Conservation (phyloP, 305 asterid genomes). For the Solanum hybrid region DNA sequence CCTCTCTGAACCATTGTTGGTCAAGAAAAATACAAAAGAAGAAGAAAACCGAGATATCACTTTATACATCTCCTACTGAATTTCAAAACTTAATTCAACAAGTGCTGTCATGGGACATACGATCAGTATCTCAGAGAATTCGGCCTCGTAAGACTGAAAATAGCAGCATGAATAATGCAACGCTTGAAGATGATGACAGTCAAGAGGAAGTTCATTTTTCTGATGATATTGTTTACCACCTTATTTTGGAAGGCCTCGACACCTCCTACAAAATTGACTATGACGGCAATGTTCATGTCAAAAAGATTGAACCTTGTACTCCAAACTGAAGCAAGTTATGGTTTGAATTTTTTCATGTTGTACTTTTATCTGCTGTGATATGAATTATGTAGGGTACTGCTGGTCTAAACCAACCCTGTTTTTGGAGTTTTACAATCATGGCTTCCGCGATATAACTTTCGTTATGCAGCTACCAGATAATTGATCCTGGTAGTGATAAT, state of each 20-base stretch:
- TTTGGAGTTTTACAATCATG: background rate
- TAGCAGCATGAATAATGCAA: constrained; percentile 14
- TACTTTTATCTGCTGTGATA: background rate
- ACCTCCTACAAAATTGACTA: constrained; percentile 62
- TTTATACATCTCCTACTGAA: constrained; percentile 56
- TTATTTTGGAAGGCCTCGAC: constrained; percentile 56
- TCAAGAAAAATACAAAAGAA: constrained; percentile 32
- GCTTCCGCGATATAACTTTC: background rate
- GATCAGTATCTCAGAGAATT: constrained; percentile 71
- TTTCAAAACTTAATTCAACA: constrained; percentile 53
- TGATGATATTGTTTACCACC: constrained; percentile 43
- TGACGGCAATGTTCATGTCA: constrained; percentile 49
- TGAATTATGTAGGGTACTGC: background rate
- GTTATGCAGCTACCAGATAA: background rate
- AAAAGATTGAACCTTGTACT: constrained; percentile 29
- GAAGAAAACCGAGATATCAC: constrained; percentile 58
- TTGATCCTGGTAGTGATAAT: background rate
- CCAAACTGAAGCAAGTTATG: background rate
- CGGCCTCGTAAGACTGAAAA: constrained; percentile 30
- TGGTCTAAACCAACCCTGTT: background rate
- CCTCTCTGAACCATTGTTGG: constrained; percentile 67
- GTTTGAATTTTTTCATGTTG: background rate
- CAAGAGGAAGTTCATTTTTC: constrained; percentile 8
- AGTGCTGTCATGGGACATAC: constrained; percentile 82
- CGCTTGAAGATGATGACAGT: constrained; percentile 22